phyloP scores from a whole-genome alignment of 805 yeast species.

The Ogataea minuta region DNA sequence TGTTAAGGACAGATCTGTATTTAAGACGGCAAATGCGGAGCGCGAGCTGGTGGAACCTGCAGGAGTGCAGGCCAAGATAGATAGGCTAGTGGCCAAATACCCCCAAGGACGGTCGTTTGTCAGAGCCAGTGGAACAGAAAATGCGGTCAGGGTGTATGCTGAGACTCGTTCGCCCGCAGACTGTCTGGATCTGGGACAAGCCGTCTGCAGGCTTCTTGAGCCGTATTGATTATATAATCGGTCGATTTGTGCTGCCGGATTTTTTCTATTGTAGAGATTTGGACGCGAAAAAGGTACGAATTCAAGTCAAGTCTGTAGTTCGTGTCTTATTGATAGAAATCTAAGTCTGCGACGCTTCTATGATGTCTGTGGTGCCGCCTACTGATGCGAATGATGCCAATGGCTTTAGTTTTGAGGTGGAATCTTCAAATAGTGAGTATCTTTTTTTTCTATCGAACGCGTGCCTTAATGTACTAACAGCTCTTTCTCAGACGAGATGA shows the following conservation, averaged over 20 bases:
- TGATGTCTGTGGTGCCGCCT: slow-evolving; percentile 6
- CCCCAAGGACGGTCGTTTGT: slow-evolving; percentile 81
- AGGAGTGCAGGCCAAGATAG: slow-evolving; percentile 75
- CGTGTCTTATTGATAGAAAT: background rate
- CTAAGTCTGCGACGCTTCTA: background rate
- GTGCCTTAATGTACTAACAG: slow-evolving; percentile 8
- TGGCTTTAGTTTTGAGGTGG: slow-evolving; percentile 18
- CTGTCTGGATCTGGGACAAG: slow-evolving; percentile 45
- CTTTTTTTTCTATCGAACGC: slow-evolving; percentile 5
- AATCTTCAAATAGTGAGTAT: slow-evolving; percentile 10
- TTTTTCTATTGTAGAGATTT: background rate
- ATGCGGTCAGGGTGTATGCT: slow-evolving; percentile 93
- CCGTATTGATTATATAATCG: slow-evolving; percentile 6
- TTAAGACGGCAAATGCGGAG: slow-evolving; percentile 89
- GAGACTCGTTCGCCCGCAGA: slow-evolving; percentile 64
- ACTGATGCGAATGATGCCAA: slow-evolving; percentile 7
- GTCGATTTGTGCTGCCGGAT: background rate
- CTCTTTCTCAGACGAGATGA: slow-evolving; percentile 1
- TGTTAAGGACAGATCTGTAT: slow-evolving; percentile 76
- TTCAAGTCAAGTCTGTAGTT: slow-evolving; percentile 2
- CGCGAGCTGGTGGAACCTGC: slow-evolving; percentile 71
- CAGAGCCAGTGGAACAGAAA: slow-evolving; percentile 96
- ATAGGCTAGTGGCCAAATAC: slow-evolving; percentile 55
- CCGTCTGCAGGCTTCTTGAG: slow-evolving; percentile 39
- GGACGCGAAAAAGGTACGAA: slow-evolving; percentile 3